Evolutionary conservation across 164 flowering plant genomes (phyloP).

Genomic region (Vitis labrusca): DNA sequence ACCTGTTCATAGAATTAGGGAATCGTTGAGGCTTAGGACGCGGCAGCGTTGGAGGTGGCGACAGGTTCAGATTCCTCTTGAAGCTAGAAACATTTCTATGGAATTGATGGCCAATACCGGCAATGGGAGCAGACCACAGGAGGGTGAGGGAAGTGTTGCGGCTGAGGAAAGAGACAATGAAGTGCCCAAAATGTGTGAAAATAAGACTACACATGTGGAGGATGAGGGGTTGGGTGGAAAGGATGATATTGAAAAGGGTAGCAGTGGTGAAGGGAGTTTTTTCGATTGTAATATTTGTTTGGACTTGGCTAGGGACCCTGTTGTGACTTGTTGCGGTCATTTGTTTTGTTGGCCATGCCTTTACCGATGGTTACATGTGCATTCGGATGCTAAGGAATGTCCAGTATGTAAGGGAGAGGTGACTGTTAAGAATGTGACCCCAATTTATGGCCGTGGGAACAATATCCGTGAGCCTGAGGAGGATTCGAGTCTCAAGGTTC

Average conservation of each 20-base stretch:
- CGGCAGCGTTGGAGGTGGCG: conserved; percentile 45
- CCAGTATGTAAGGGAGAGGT: conserved; percentile 84
- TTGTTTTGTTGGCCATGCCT: conserved; percentile 77
- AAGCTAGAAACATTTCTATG: conserved; percentile 31
- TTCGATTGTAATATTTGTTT: conserved; percentile 75
- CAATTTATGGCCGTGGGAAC: conserved; percentile 72
- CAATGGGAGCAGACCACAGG: conserved; percentile 30
- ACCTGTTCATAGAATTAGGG: conserved; percentile 33
- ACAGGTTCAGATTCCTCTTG: conserved; percentile 29
- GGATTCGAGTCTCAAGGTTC: conserved; percentile 52
- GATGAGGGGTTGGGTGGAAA: conserved; percentile 35
- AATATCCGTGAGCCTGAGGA: conserved; percentile 31
- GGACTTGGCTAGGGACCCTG: conserved; percentile 68
- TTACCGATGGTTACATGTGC: conserved; percentile 63
- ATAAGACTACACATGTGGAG: conserved; percentile 25
- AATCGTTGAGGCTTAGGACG: conserved; percentile 32
- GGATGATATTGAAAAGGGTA: conserved; percentile 40
- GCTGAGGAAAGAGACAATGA: conserved; percentile 40
- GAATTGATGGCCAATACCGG: conserved; percentile 30
- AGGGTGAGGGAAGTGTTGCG: conserved; percentile 64
- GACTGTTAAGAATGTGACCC: conserved; percentile 52
- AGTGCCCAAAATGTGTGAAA: conserved; percentile 43
- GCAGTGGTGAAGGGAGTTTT: conserved; percentile 44
- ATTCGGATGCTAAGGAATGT: conserved; percentile 68
- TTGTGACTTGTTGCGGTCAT: conserved; percentile 78